Percentiles rank a stretch among this genome's conserved stretches.
Conservation (phyloP, 306 rosid species). For the Sicyos edulis region DNA sequence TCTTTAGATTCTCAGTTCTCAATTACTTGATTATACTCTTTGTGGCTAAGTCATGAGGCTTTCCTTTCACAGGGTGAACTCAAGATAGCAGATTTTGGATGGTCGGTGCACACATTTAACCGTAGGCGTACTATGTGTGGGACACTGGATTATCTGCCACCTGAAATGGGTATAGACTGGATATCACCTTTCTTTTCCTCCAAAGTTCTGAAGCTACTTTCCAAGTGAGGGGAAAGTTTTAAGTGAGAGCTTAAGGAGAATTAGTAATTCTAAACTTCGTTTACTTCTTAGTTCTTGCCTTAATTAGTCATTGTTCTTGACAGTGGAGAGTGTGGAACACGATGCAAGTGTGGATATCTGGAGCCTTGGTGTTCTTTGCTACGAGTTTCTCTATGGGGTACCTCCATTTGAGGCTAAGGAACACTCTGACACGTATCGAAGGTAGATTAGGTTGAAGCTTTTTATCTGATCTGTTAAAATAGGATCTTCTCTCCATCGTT, state of each 20-base stretch:
- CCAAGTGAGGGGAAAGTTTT: too few species aligned
- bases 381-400: conserved; percentile 91
- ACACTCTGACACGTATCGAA: conserved; percentile 94
- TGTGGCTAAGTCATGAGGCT: conserved; percentile 23
- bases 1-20: conserved; percentile 17
- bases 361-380: conserved; percentile 97
- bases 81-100: conserved; percentile 97
- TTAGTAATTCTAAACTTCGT: too few species aligned
- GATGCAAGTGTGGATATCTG: conserved; percentile 97
- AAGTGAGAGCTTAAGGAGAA: too few species aligned
- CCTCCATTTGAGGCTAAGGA: conserved; percentile 99
- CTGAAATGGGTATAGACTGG: conserved; percentile 79
- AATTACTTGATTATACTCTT: neutral
- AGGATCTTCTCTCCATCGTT: neutral
- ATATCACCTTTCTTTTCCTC: neutral
- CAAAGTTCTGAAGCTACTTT: neutral
- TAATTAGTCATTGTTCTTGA: conserved; percentile 4
- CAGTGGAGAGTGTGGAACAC: conserved; percentile 98
- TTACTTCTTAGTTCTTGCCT: neutral
- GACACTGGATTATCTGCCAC: conserved; percentile 95
- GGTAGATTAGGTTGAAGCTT: conserved; percentile 34
- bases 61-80: conserved; percentile 68
- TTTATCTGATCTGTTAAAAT: neutral
- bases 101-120: conserved; percentile 98
- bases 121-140: conserved; percentile 99